These are phyloP conservation scores for Ogataea trehaloabstinens DNA, from an alignment of 805 yeast species.

Conservation along the genomic window DNA sequence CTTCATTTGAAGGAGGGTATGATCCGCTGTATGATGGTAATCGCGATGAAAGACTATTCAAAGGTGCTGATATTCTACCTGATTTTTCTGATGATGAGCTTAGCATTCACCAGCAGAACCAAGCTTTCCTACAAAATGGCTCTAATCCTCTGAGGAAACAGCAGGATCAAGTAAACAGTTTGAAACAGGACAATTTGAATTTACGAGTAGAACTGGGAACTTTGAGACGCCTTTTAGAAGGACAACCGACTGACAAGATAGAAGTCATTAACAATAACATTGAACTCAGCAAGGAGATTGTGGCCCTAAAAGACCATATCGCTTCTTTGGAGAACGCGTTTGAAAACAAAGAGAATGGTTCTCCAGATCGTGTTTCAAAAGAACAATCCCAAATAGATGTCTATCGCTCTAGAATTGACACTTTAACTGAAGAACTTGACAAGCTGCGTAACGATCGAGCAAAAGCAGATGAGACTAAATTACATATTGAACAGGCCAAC, in stretches of 20 bases:
- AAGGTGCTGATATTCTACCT: slow-evolving; percentile 28
- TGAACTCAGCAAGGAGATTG: slow-evolving; percentile 31
- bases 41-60: slow-evolving; percentile 19
- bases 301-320: slow-evolving; percentile 9
- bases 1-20: slow-evolving; percentile 25
- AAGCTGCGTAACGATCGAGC: slow-evolving; percentile 1
- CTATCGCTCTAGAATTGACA: slow-evolving; percentile 6
- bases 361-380: neutral
- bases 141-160: slow-evolving; percentile 27
- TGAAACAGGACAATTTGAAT: slow-evolving; percentile 42
- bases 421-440: slow-evolving; percentile 8
- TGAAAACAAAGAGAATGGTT: slow-evolving; percentile 12
- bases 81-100: slow-evolving; percentile 16
- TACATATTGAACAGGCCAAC: slow-evolving; percentile 1
- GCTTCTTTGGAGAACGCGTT: slow-evolving; percentile 1
- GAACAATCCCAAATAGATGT: slow-evolving; percentile 1
- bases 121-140: slow-evolving; percentile 16
- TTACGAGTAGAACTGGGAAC: slow-evolving; percentile 42
- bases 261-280: slow-evolving; percentile 38
- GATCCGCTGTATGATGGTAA: slow-evolving; percentile 18
- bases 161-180: slow-evolving; percentile 22
- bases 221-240: slow-evolving; percentile 36
- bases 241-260: slow-evolving; percentile 41
- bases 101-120: slow-evolving; percentile 1
- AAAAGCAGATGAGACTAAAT: slow-evolving; percentile 1